phyloP scores from a whole-genome alignment of 495 filamentous ascomycete genomes.

The Penicillium coprophilum region DNA sequence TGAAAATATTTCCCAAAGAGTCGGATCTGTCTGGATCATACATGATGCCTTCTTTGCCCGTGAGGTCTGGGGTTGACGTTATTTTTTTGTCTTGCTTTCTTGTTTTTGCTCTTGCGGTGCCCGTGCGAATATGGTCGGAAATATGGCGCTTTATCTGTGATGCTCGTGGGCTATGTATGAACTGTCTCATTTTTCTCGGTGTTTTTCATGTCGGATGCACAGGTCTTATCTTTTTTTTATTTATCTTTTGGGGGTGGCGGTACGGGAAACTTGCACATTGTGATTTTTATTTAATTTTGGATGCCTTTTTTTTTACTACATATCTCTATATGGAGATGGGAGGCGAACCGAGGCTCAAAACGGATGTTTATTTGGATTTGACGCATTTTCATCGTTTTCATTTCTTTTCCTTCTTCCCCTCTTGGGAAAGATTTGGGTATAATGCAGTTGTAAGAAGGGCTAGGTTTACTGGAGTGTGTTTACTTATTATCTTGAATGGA shows the following conservation, averaged over 20 bases:
- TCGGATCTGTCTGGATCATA: conserved; percentile 4
- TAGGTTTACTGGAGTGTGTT: conserved; percentile 3
- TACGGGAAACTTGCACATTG: conserved; percentile 15
- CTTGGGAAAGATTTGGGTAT: conserved; percentile 1
- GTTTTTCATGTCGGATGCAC: conserved; percentile 22
- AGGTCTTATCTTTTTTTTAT: conserved; percentile 13
- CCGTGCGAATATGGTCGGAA: conserved; percentile 17
- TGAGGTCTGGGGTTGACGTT: not conserved
- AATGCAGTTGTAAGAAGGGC: conserved; percentile 5
- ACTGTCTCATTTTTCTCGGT: conserved; percentile 22
- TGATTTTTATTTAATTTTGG: conserved; percentile 2
- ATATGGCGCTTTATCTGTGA: conserved; percentile 22
- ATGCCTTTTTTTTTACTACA: conserved; percentile 14
- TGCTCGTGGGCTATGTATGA: conserved; percentile 10
- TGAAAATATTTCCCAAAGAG: not conserved
- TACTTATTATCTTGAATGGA: not conserved
- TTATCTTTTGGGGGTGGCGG: conserved; percentile 6
- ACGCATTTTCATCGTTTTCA: conserved; percentile 22
- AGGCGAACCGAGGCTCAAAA: conserved; percentile 19
- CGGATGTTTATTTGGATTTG: conserved; percentile 14
- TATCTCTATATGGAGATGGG: conserved; percentile 1
- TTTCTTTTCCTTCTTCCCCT: conserved; percentile 18
- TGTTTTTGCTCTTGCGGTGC: conserved; percentile 3
- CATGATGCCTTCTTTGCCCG: not conserved
- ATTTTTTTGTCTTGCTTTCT: conserved; percentile 3